A percentile compares a stretch with the other conserved stretches of the same genome.
phyloP scores from a whole-genome alignment of 768 basidiomycete genomes.

The Boletellus sp. region DNA sequence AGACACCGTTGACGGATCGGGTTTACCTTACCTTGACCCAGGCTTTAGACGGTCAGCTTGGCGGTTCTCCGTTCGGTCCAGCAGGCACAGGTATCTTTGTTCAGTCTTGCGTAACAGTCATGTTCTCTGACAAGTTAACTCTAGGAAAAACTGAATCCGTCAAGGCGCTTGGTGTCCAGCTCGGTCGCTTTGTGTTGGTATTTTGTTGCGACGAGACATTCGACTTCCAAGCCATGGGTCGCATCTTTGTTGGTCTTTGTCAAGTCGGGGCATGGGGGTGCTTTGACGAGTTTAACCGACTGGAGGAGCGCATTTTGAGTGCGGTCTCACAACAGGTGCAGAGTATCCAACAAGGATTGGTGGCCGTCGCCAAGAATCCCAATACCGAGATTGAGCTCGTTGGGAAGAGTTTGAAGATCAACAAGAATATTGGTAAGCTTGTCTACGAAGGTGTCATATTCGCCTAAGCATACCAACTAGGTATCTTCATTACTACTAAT shows the following conservation, averaged over 20 bases:
- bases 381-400: constrained; percentile 92
- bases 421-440: constrained; percentile 79
- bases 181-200: constrained; percentile 99
- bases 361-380: constrained; percentile 76
- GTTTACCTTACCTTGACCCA: constrained; percentile 97
- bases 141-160: constrained; percentile 98
- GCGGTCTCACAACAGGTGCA: constrained; percentile 99
- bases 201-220: constrained; percentile 99
- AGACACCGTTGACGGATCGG: constrained; percentile 95
- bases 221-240: constrained; percentile 99
- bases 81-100: constrained; percentile 80
- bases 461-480: constrained; percentile 35
- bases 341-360: constrained; percentile 94
- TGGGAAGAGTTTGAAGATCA: constrained; percentile 90
- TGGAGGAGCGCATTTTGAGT: constrained; percentile 96
- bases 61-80: constrained; percentile 96
- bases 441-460: not conserved
- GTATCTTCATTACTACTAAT: constrained; percentile 98
- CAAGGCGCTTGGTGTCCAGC: constrained; percentile 95
- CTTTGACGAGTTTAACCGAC: constrained; percentile 96
- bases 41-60: constrained; percentile 90
- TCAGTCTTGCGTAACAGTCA: not conserved
- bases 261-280: constrained; percentile 99
- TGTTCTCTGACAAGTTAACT: constrained; percentile 3
- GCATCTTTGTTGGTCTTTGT: constrained; percentile 97